Conservation (phyloP, 768 basidiomycete species). For the Pleurotus ostreatus region DNA sequence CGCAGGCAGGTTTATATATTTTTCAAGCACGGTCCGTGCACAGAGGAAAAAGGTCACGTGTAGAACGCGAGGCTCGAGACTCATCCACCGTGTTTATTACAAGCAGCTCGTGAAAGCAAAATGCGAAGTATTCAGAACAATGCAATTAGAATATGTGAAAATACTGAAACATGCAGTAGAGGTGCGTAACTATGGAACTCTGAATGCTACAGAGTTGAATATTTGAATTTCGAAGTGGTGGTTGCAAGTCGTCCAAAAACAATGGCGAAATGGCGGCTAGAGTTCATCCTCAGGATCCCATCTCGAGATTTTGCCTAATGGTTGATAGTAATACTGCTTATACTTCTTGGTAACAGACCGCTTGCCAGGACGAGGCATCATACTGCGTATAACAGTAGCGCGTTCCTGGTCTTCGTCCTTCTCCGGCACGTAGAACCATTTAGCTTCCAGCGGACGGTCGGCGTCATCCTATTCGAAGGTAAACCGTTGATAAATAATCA, state of each 20-base stretch:
- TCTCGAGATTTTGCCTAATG: constrained; percentile 64
- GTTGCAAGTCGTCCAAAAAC: too few relatives aligned
- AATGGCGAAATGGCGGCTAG: constrained; percentile 14
- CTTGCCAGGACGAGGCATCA: constrained; percentile 76
- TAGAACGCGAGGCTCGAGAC: background rate
- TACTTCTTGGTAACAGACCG: constrained; percentile 77
- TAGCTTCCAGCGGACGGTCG: constrained; percentile 49
- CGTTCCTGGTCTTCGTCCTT: constrained; percentile 66
- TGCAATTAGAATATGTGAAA: too few relatives aligned
- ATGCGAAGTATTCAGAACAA: too few relatives aligned
- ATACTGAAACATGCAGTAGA: too few relatives aligned
- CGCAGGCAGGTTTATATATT: constrained; percentile 19
- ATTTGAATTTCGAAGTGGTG: too few relatives aligned
- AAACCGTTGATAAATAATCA: too few relatives aligned
- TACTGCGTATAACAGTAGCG: constrained; percentile 59
- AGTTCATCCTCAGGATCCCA: constrained; percentile 74
- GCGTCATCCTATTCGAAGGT: constrained; percentile 37
- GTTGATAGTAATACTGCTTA: constrained; percentile 81
- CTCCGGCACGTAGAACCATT: constrained; percentile 79
- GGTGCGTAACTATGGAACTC: too few relatives aligned
- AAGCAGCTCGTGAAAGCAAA: too few relatives aligned
- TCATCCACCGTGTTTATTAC: too few relatives aligned
- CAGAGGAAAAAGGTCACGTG: background rate
- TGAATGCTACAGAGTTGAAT: too few relatives aligned
- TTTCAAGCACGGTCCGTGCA: constrained; percentile 20